A percentile compares a stretch with the other conserved stretches of the same genome.
These are phyloP conservation scores for Melampsora abietis-canadensis DNA, from an alignment of 1,284 basidiomycete genomes.

Conservation along the genomic window DNA sequence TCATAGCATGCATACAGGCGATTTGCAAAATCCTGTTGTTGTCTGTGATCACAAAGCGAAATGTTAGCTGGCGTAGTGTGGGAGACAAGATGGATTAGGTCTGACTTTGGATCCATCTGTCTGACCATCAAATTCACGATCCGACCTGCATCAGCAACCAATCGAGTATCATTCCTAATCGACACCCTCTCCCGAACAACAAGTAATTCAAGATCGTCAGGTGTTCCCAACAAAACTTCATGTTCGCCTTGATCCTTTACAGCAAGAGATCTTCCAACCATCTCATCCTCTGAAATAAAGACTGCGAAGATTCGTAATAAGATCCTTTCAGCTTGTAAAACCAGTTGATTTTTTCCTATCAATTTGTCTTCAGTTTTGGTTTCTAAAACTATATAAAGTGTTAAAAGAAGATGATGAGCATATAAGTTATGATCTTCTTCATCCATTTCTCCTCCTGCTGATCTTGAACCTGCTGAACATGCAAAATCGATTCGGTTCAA, in stretches of 20 bases:
- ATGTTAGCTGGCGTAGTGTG: neutral
- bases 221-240: neutral
- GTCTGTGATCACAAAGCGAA: conserved; percentile 58
- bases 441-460: conserved; percentile 43
- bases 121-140: conserved; percentile 70
- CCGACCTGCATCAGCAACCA: conserved; percentile 65
- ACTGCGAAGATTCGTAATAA: conserved; percentile 21
- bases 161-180: conserved; percentile 40
- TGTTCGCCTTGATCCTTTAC: neutral
- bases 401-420: conserved; percentile 25
- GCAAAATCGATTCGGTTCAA: conserved; percentile 71
- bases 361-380: conserved; percentile 10
- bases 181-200: neutral
- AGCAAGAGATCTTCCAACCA: neutral
- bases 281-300: conserved; percentile 7
- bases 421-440: conserved; percentile 16
- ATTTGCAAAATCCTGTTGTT: conserved; percentile 60
- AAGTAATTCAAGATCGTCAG: neutral
- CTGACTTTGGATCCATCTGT: conserved; percentile 63
- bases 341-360: conserved; percentile 2
- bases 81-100: neutral
- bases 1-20: conserved; percentile 64
- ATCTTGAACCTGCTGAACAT: conserved; percentile 58
- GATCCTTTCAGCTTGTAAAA: conserved; percentile 11
- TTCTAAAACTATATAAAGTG: conserved; percentile 31